Conservation (phyloP, 495 filamentous ascomycete species). For the Lasiosphaeria miniovina region DNA sequence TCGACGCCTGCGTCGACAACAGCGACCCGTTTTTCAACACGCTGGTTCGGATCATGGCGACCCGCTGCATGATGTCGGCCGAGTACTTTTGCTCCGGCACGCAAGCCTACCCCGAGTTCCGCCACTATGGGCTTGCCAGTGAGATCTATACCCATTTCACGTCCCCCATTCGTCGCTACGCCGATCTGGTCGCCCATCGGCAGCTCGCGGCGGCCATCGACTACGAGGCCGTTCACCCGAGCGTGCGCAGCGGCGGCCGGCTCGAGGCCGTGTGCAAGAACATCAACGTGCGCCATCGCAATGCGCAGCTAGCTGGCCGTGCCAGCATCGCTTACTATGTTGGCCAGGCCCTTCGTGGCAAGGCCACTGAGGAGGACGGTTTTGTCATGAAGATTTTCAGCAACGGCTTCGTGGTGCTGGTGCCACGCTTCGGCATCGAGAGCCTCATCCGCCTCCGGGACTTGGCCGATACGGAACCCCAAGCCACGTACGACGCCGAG, state of each 20-base stretch:
- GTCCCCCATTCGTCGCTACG: conserved; percentile 92
- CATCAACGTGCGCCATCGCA: conserved; percentile 95
- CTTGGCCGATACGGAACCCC: conserved; percentile 70
- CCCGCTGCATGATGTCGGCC: conserved; percentile 97
- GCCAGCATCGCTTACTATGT: conserved; percentile 97
- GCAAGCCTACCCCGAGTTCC: conserved; percentile 87
- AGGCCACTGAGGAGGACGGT: conserved; percentile 78
- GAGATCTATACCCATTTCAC: conserved; percentile 99
- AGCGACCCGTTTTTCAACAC: conserved; percentile 98
- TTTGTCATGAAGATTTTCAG: conserved; percentile 96
- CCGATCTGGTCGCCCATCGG: conserved; percentile 88
- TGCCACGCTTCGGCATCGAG: conserved; percentile 93
- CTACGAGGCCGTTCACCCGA: conserved; percentile 79
- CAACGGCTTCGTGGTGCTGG: conserved; percentile 94
- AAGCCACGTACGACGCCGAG: conserved; percentile 78
- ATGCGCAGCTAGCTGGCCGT: conserved; percentile 90
- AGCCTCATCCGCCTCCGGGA: conserved; percentile 82
- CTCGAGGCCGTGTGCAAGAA: conserved; percentile 94
- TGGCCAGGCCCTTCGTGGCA: conserved; percentile 87
- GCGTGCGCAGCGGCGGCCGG: conserved; percentile 69
- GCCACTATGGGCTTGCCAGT: conserved; percentile 91
- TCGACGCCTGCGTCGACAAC: conserved; percentile 78
- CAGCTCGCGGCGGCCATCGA: conserved; percentile 93
- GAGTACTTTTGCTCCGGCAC: conserved; percentile 97
- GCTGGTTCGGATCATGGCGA: conserved; percentile 92